phyloP scores from a whole-genome alignment of 495 filamentous ascomycete species.

The Penicillium flavigenum region DNA sequence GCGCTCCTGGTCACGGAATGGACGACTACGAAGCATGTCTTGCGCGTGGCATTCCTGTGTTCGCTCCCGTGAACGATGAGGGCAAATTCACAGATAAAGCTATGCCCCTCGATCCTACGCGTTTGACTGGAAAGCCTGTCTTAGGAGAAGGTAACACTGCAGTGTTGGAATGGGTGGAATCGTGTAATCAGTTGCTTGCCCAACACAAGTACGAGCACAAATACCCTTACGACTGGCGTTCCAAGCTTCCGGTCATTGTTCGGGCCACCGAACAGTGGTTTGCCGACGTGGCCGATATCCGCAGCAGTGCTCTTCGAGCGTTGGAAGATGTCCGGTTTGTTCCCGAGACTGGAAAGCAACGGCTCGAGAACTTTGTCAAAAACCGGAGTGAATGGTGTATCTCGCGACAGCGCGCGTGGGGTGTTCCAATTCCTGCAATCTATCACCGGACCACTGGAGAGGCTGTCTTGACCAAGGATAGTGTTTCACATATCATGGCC shows the following conservation, averaged over 20 bases:
- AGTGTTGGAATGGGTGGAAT: constrained; percentile 64
- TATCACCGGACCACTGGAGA: constrained; percentile 67
- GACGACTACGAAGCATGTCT: constrained; percentile 90
- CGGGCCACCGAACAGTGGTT: constrained; percentile 98
- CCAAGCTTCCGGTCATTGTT: constrained; percentile 86
- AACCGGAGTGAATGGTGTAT: constrained; percentile 97
- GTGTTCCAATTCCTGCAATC: constrained; percentile 89
- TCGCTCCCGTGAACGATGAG: constrained; percentile 77
- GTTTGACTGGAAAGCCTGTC: constrained; percentile 61
- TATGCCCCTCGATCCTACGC: constrained; percentile 61
- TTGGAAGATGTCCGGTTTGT: constrained; percentile 74
- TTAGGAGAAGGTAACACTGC: constrained; percentile 62
- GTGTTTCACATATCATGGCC: constrained; percentile 79
- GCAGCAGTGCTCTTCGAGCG: constrained; percentile 63
- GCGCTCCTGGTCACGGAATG: constrained; percentile 92
- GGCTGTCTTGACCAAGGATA: constrained; percentile 72
- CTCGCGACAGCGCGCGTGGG: constrained; percentile 96
- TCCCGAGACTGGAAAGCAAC: constrained; percentile 65
- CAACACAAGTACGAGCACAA: constrained; percentile 77
- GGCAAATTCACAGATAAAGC: constrained; percentile 77
- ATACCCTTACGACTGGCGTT: constrained; percentile 97
- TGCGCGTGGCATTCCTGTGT: constrained; percentile 60
- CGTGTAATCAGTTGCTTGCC: constrained; percentile 56
- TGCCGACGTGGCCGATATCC: constrained; percentile 82
- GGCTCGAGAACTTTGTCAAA: constrained; percentile 79